A percentile compares a stretch with the other conserved stretches of the same genome.
These are phyloP conservation scores for Selaginella moellendorffii DNA, from an alignment of 75 land plant species.

Conservation along the genomic window DNA sequence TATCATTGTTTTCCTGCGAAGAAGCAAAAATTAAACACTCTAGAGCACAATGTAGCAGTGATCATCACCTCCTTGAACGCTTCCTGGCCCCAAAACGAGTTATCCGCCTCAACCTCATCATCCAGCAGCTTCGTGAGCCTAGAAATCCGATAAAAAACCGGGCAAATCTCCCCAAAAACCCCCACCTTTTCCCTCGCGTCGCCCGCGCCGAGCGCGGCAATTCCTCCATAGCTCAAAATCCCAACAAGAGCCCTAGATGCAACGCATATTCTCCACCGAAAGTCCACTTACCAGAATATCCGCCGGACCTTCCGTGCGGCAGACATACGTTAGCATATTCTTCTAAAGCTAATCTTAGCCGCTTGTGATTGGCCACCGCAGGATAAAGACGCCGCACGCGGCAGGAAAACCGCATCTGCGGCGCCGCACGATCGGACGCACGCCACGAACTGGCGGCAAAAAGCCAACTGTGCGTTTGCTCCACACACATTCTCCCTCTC, in stretches of 20 bases:
- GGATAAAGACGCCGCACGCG: not conserved
- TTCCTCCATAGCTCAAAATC: not conserved
- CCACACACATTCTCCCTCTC: not conserved
- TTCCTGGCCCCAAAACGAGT: conserved; percentile 84
- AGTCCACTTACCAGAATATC: no score
- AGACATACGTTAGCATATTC: not conserved
- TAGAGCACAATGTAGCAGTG: not conserved
- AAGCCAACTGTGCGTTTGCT: not conserved
- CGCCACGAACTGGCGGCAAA: conserved; percentile 1
- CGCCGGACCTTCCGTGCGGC: not conserved
- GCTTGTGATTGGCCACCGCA: no score
- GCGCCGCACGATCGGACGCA: not conserved
- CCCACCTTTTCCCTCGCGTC: not conserved
- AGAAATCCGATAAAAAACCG: conserved; percentile 13
- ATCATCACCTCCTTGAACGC: conserved; percentile 72
- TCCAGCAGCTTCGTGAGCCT: conserved; percentile 84
- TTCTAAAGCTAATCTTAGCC: no score
- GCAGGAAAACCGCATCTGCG: no score
- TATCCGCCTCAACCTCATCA: conserved; percentile 80
- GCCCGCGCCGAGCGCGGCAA: not conserved
- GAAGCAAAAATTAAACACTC: not conserved
- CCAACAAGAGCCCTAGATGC: not conserved
- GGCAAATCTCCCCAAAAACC: no score
- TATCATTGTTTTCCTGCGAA: conserved; percentile 53
- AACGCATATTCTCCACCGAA: not conserved